Evolutionary conservation across 106 monocot genomes (phyloP).

Genomic region (Allium sativum): DNA sequence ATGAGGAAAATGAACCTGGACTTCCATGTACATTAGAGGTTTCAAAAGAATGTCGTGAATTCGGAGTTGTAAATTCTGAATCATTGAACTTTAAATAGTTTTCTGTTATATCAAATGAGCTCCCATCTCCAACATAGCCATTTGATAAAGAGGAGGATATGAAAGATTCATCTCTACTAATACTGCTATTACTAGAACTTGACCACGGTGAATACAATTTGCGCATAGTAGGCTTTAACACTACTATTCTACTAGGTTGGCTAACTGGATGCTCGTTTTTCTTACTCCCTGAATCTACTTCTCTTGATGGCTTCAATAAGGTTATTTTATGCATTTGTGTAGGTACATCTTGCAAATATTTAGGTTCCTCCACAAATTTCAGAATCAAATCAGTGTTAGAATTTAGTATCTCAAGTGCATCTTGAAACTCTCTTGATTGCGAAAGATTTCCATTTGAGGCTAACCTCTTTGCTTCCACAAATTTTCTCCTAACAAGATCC

Average conservation of each 20-base stretch:
- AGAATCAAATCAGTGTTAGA: slow-evolving; percentile 84
- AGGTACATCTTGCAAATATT: slow-evolving; percentile 37
- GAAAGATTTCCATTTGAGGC: slow-evolving; percentile 58
- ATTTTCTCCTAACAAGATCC: slow-evolving; percentile 73
- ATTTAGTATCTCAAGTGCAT: slow-evolving; percentile 76
- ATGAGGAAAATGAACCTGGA: slow-evolving; percentile 44
- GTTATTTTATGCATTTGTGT: slow-evolving; percentile 34
- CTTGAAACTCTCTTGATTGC: slow-evolving; percentile 76
- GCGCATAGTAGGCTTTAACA: slow-evolving; percentile 57
- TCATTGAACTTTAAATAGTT: slow-evolving; percentile 22
- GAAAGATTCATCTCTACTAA: slow-evolving; percentile 44
- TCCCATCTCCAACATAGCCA: slow-evolving; percentile 67
- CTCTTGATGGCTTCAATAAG: slow-evolving; percentile 38
- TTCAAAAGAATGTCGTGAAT: slow-evolving; percentile 49
- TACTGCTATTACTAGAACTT: slow-evolving; percentile 10
- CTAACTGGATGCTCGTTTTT: slow-evolving; percentile 13
- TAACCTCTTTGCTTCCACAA: slow-evolving; percentile 69
- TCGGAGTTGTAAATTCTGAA: slow-evolving; percentile 42
- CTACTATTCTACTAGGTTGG: slow-evolving; percentile 87
- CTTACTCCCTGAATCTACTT: slow-evolving; percentile 14
- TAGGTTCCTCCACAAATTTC: slow-evolving; percentile 83
- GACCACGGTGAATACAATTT: slow-evolving; percentile 4
- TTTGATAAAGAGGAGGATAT: slow-evolving; percentile 49
- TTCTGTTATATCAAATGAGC: slow-evolving; percentile 53
- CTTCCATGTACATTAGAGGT: slow-evolving; percentile 28